A percentile compares a stretch with the other conserved stretches of the same genome.
Evolutionary conservation across 305 asterid species (phyloP).

Genomic region (Fraxinus ornus): DNA sequence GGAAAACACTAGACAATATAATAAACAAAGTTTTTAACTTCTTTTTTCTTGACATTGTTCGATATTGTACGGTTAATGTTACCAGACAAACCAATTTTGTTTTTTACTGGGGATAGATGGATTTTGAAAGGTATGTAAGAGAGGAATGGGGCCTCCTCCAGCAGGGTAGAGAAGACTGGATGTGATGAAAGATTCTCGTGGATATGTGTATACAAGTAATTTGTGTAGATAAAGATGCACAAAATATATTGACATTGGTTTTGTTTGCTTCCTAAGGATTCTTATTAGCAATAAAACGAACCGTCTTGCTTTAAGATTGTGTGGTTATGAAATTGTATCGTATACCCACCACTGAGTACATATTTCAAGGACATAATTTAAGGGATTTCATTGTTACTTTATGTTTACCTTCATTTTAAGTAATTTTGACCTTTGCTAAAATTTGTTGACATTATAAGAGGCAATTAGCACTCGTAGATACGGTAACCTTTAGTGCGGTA

Average conservation of each 20-base stretch:
- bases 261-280: background rate
- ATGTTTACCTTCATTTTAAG: background rate
- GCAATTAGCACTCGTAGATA: background rate
- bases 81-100: background rate
- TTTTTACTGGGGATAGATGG: background rate
- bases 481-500: background rate
- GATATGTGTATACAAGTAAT: conserved; percentile 7
- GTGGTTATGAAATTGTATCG: background rate
- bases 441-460: background rate
- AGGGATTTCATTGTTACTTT: background rate
- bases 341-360: background rate
- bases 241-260: background rate
- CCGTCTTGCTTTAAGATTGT: background rate
- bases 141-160: conserved; percentile 36
- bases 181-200: conserved; percentile 45
- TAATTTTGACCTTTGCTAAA: background rate
- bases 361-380: background rate
- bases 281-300: background rate
- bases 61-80: background rate
- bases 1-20: background rate
- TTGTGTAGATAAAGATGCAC: background rate
- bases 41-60: background rate
- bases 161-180: conserved; percentile 40
- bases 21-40: too few relatives aligned
- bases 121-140: conserved; percentile 24